These are phyloP conservation scores for Penstemon newberryi DNA, from an alignment of 257 asterid species.

Conservation along the genomic window DNA sequence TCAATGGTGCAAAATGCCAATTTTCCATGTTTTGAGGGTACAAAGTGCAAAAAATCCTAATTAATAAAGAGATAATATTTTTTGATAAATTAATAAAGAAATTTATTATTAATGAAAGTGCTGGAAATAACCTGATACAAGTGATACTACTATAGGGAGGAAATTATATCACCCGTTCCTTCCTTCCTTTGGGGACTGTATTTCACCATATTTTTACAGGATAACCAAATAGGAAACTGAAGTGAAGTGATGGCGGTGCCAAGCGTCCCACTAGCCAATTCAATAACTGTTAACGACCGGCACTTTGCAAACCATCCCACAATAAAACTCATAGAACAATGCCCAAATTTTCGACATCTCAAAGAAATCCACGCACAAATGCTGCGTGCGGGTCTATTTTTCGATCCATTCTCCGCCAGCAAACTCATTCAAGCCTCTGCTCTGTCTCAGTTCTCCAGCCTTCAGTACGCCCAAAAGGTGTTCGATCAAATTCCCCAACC, in stretches of 20 bases:
- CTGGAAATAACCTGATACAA: too few species aligned
- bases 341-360: conserved; percentile 50
- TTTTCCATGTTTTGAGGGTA: too few species aligned
- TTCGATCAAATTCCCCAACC: conserved; percentile 79
- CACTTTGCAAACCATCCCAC: conserved; percentile 59
- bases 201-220: not conserved
- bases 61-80: too few species aligned
- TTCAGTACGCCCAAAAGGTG: conserved; percentile 65
- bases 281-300: conserved; percentile 45
- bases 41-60: too few species aligned
- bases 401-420: conserved; percentile 70
- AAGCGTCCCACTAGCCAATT: conserved; percentile 31
- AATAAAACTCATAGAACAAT: conserved; percentile 45
- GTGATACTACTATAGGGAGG: too few species aligned
- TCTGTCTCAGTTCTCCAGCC: conserved; percentile 52
- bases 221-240: not conserved
- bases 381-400: conserved; percentile 67
- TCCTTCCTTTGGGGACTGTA: too few species aligned
- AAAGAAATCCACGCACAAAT: conserved; percentile 74
- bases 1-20: too few species aligned
- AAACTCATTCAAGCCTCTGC: conserved; percentile 61
- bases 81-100: too few species aligned
- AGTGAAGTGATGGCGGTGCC: conserved; percentile 41
- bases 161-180: too few species aligned
- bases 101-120: too few species aligned